These are phyloP conservation scores for Hypoxylon rubiginosum DNA, from an alignment of 2,329 filamentous ascomycete species.

Conservation along the genomic window DNA sequence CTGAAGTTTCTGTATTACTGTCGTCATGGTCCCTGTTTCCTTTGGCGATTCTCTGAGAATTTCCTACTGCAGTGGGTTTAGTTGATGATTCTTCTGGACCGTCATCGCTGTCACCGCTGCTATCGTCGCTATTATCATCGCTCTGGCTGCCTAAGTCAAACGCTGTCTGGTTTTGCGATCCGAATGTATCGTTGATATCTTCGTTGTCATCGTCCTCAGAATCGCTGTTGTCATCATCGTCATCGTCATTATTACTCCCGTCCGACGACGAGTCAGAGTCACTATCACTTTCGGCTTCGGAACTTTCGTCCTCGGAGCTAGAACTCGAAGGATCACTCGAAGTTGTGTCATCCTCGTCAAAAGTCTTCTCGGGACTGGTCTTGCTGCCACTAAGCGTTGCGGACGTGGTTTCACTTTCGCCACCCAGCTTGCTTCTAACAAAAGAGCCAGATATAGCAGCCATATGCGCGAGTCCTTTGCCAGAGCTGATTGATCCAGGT, in stretches of 20 bases:
- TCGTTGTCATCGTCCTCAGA: conserved; percentile 33
- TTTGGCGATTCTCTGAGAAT: conserved; percentile 4
- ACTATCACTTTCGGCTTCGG: conserved; percentile 35
- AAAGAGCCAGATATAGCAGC: conserved; percentile 52
- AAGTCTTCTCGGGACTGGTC: conserved; percentile 29
- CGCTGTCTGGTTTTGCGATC: conserved; percentile 4
- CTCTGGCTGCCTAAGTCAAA: conserved; percentile 10
- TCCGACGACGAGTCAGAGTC: conserved; percentile 28
- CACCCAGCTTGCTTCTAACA: conserved; percentile 44
- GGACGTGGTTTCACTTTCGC: conserved; percentile 47
- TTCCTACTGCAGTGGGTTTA: background rate
- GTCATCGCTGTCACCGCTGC: conserved; percentile 45
- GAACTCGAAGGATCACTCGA: conserved; percentile 48
- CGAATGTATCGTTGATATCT: conserved; percentile 28
- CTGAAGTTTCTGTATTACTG: conserved; percentile 28
- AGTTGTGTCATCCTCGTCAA: conserved; percentile 41
- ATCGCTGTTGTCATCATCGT: conserved; percentile 35
- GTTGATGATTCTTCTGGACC: conserved; percentile 44
- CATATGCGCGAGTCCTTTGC: conserved; percentile 54
- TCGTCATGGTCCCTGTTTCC: conserved; percentile 1
- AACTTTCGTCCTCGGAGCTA: conserved; percentile 43
- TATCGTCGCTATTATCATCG: too few species aligned
- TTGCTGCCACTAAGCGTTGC: conserved; percentile 38
- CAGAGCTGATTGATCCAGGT: conserved; percentile 56
- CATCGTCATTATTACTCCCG: conserved; percentile 28